phyloP scores from a whole-genome alignment of 805 yeast genomes.

The Tetrapisispora iriomotensis region DNA sequence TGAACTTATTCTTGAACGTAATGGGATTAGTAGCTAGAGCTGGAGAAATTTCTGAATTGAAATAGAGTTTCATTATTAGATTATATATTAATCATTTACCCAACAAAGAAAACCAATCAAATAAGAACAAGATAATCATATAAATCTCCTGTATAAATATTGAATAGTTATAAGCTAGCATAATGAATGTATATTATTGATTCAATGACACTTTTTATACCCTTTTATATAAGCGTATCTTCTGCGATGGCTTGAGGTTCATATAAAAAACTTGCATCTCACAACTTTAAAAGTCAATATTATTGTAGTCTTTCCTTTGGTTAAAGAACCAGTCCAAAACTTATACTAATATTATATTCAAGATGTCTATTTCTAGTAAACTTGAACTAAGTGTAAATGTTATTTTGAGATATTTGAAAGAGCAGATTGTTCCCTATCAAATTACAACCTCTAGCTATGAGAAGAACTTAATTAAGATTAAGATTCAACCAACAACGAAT shows the following conservation, averaged over 20 bases:
- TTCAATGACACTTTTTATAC: too few species aligned
- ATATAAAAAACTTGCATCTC: too few species aligned
- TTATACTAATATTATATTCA: neutral
- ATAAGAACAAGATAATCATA: neutral
- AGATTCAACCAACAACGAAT: constrained; percentile 2
- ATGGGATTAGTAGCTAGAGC: constrained; percentile 94
- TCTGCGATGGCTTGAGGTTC: too few species aligned
- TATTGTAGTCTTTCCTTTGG: too few species aligned
- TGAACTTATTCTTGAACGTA: constrained; percentile 87
- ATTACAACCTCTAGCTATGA: constrained; percentile 2
- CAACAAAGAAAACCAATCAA: too few species aligned
- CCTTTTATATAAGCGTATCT: too few species aligned
- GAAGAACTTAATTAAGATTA: constrained; percentile 1
- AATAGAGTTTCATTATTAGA: constrained; percentile 15
- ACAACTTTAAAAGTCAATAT: too few species aligned
- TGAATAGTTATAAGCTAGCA: constrained; percentile 1
- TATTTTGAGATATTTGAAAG: constrained; percentile 5
- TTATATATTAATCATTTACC: neutral
- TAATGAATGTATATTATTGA: constrained; percentile 1
- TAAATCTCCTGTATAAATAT: constrained; percentile 1
- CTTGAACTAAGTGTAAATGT: constrained; percentile 6
- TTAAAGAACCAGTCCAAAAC: neutral
- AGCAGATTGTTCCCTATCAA: neutral
- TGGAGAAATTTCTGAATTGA: constrained; percentile 74
- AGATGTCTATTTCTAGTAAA: constrained; percentile 5